Evolutionary conservation across 345 rosid genomes (phyloP).

Genomic region (Aethionema arabicum): DNA sequence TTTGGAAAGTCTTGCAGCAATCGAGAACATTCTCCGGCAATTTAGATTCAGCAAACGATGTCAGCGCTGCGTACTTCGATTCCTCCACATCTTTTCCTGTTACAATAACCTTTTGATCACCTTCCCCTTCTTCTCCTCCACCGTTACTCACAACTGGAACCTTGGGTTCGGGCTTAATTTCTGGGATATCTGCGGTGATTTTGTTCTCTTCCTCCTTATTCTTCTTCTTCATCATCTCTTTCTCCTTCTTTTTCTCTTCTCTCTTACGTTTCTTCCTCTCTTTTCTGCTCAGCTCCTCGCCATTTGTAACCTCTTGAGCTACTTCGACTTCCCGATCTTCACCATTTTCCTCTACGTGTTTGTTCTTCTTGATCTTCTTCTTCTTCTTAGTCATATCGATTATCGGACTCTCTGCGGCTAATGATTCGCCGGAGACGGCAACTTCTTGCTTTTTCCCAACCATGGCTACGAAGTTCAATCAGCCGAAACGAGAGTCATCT

Average conservation of each 20-base stretch:
- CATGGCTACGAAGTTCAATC: slow-evolving; percentile 28
- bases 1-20: slow-evolving; percentile 73
- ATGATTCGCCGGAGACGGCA: slow-evolving; percentile 29
- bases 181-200: slow-evolving; percentile 21
- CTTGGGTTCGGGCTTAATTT: slow-evolving; percentile 21
- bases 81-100: slow-evolving; percentile 62
- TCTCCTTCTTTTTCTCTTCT: slow-evolving; percentile 36
- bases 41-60: slow-evolving; percentile 52
- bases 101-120: slow-evolving; percentile 52
- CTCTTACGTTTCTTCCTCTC: slow-evolving; percentile 47
- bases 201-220: slow-evolving; percentile 32
- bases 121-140: slow-evolving; percentile 31
- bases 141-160: slow-evolving; percentile 10
- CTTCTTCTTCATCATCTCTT: slow-evolving; percentile 40
- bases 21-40: slow-evolving; percentile 66
- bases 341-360: slow-evolving; percentile 34
- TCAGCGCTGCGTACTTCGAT: slow-evolving; percentile 58
- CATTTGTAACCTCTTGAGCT: slow-evolving; percentile 25
- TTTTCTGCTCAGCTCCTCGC: slow-evolving; percentile 35
- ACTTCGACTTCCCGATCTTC: slow-evolving; percentile 31
- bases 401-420: slow-evolving; percentile 30
- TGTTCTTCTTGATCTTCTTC: slow-evolving; percentile 41
- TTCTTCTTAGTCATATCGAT: slow-evolving; percentile 42
- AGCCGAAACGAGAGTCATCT: slow-evolving; percentile 38
- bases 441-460: slow-evolving; percentile 35